phyloP scores from a whole-genome alignment of 495 filamentous ascomycete species.

The Friedmanniomyces endolithicus region DNA sequence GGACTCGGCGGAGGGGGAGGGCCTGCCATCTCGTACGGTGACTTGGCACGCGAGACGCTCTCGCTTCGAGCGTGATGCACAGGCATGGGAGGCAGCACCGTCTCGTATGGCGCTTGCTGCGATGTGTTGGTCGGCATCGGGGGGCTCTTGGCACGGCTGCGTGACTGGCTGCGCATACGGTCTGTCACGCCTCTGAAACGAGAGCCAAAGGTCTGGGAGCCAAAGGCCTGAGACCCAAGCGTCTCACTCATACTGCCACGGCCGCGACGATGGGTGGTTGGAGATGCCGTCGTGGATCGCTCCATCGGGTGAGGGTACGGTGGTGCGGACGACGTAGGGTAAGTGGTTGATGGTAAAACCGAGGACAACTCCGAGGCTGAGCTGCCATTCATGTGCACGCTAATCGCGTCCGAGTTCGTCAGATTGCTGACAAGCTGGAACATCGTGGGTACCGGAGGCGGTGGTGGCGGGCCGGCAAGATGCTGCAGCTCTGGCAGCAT shows the following conservation, averaged over 20 bases:
- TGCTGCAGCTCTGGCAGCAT: constrained; percentile 79
- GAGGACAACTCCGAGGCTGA: neutral
- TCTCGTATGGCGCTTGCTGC: constrained; percentile 26
- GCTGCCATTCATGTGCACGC: constrained; percentile 30
- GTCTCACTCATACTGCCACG: constrained; percentile 28
- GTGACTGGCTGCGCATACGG: constrained; percentile 30
- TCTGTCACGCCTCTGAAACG: constrained; percentile 29
- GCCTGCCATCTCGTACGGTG: neutral
- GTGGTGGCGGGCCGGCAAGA: constrained; percentile 54
- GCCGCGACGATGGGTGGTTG: constrained; percentile 26
- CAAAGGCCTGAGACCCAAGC: no score
- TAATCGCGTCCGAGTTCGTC: constrained; percentile 27
- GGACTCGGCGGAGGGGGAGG: constrained; percentile 20
- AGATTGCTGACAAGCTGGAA: constrained; percentile 20
- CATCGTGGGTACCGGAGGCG: constrained; percentile 51
- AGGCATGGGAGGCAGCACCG: constrained; percentile 24
- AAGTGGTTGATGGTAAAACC: constrained; percentile 6
- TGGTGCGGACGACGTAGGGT: neutral
- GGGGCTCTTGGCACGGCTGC: constrained; percentile 28
- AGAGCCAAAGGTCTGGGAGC: constrained; percentile 22
- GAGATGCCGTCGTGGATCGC: constrained; percentile 18
- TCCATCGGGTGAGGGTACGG: constrained; percentile 18
- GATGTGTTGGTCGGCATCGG: constrained; percentile 15
- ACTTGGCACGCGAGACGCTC: no score
- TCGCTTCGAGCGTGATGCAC: constrained; percentile 12